A percentile compares a stretch with the other conserved stretches of the same genome.
These are phyloP conservation scores for Fragilaria crotonensis DNA, from an alignment of 108 stramenopile species.

Conservation along the genomic window DNA sequence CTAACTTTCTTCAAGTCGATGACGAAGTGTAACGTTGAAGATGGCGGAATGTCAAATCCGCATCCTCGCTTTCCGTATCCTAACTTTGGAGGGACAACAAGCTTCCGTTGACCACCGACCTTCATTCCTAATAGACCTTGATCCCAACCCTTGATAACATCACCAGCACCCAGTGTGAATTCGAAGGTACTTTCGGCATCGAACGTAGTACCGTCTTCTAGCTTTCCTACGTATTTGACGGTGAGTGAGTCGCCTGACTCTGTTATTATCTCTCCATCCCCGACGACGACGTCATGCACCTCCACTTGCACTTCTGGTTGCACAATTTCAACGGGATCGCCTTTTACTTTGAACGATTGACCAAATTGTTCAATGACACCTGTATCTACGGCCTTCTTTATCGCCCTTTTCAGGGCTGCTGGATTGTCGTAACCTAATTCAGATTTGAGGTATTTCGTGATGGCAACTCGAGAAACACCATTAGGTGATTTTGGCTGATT, in stretches of 20 bases:
- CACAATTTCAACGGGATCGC: slow-evolving; percentile 28
- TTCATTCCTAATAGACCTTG: slow-evolving; percentile 77
- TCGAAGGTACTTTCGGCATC: slow-evolving; percentile 57
- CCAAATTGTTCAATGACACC: slow-evolving; percentile 54
- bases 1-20: slow-evolving; percentile 45
- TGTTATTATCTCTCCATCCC: slow-evolving; percentile 19
- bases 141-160: slow-evolving; percentile 91
- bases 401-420: slow-evolving; percentile 48
- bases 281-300: slow-evolving; percentile 37
- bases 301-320: slow-evolving; percentile 25
- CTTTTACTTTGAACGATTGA: slow-evolving; percentile 65
- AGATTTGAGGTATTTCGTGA: slow-evolving; percentile 64
- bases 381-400: slow-evolving; percentile 59
- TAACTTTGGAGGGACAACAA: slow-evolving; percentile 80
- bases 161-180: slow-evolving; percentile 71
- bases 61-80: slow-evolving; percentile 88
- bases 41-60: slow-evolving; percentile 78
- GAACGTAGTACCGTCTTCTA: slow-evolving; percentile 60
- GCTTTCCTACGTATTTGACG: slow-evolving; percentile 68
- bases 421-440: slow-evolving; percentile 62
- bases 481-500: slow-evolving; percentile 24
- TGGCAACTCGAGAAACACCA: slow-evolving; percentile 58
- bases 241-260: slow-evolving; percentile 55
- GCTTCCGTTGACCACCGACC: slow-evolving; percentile 73
- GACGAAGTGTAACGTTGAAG: slow-evolving; percentile 72